Evolutionary conservation across 2,329 filamentous ascomycete species (phyloP), one percentile per base, ranked within the genome.

Genomic region (Raffaelea ambrosiae): DNA sequence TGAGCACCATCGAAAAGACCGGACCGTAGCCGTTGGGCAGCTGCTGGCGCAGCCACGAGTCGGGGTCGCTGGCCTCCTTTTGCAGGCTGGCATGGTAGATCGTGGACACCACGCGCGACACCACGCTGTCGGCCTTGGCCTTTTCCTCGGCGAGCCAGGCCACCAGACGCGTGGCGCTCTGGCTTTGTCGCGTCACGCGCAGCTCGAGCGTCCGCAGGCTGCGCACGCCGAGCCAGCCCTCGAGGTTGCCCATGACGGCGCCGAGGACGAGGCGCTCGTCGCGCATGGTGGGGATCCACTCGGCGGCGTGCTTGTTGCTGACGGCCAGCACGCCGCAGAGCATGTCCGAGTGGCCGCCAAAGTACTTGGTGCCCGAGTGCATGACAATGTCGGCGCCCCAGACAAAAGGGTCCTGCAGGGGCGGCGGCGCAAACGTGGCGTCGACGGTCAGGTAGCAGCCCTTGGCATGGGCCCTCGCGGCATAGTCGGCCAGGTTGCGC

Each of bases 351-450:
- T 98, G 93, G 0, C 93, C 93, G 19, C 93, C 93, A 55, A 98
- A 80, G 66, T 97, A 98, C 73, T 97, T 98, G 18, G 90, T 95
- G 3, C 89, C 93, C 45, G 79, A 85, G 67, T 98, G 93, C 87
- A 97, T 86, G 31, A 95, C 79, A 1, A 90, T 66, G 65, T 97
- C 91, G 23, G 85, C 88, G 42, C 88, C 91, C 63, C 77, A 84
- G 23, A 64, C 61, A 58, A 97, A 93, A 0, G 93, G 90, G 58
- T 96, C 86, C 62, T 88, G 84, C 50, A 98, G 70, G 23, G 88
- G 87, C 29, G 93, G 93, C 38, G 93, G 93, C 3, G 82, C 93
- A 66, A 98, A 96, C 0, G 93, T 98, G 3, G 87, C 82, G 65
- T 98, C 93, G 2, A 97, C 85, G 13, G 84, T 84, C 43, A 97